phyloP scores from a whole-genome alignment of 371 early-diverging fungal genomes.

The Rhizopus sp. region DNA sequence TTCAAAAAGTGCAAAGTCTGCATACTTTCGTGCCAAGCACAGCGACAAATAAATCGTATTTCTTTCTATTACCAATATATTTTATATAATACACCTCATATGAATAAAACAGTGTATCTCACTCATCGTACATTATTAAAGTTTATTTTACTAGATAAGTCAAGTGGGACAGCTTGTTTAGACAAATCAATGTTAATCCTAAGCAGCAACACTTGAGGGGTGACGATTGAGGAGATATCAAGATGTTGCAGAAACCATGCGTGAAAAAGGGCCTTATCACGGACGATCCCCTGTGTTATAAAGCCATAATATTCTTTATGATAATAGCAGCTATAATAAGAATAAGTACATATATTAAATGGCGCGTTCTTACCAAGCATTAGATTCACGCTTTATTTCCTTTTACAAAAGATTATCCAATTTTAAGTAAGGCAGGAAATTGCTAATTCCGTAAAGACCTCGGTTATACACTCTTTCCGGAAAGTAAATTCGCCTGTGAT shows the following conservation, averaged over 20 bases:
- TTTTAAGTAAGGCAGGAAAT: too few relatives aligned
- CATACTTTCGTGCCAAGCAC: constrained; percentile 8
- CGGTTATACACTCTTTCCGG: too few relatives aligned
- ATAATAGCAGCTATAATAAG: too few relatives aligned
- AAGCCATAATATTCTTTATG: too few relatives aligned
- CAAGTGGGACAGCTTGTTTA: constrained; percentile 2
- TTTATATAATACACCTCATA: constrained; percentile 2
- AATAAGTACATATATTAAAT: too few relatives aligned
- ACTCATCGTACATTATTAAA: not conserved
- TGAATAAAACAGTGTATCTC: constrained; percentile 2
- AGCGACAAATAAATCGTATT: constrained; percentile 5
- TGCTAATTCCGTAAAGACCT: too few relatives aligned
- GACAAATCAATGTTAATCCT: not conserved
- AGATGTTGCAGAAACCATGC: too few relatives aligned
- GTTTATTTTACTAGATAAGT: not conserved
- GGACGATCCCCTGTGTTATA: not conserved
- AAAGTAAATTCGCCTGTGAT: too few relatives aligned
- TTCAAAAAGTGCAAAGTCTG: constrained; percentile 13
- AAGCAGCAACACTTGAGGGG: constrained; percentile 5
- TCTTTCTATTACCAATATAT: constrained; percentile 11
- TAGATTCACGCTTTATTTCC: too few relatives aligned
- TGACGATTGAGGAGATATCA: not conserved
- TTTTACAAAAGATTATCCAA: too few relatives aligned
- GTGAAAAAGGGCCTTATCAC: too few relatives aligned
- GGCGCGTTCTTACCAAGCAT: too few relatives aligned